These are phyloP conservation scores for Ascochyta rabiei DNA, from an alignment of 2,329 filamentous ascomycete genomes.

Conservation along the genomic window DNA sequence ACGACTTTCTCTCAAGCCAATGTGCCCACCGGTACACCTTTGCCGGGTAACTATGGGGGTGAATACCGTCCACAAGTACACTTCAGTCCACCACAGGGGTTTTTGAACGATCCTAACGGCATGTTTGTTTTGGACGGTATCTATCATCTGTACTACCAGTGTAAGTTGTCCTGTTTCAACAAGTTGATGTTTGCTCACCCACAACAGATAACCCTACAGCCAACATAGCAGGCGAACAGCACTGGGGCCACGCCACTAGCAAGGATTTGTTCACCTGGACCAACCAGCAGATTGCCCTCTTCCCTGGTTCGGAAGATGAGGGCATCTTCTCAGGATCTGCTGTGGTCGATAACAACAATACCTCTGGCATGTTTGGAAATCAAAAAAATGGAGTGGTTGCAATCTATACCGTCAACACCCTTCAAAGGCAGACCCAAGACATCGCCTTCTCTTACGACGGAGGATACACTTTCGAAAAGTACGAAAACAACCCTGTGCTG, in stretches of 20 bases:
- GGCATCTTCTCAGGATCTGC: conserved; percentile 62
- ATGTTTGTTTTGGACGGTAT: conserved; percentile 62
- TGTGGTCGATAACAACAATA: conserved; percentile 68
- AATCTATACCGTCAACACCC: conserved; percentile 58
- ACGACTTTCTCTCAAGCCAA: conserved; percentile 33
- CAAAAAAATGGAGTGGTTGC: conserved; percentile 68
- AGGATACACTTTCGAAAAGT: conserved; percentile 67
- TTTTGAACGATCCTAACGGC: conserved; percentile 68
- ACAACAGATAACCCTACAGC: conserved; percentile 57
- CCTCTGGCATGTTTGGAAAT: conserved; percentile 67
- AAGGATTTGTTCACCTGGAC: conserved; percentile 68
- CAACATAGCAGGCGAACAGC: conserved; percentile 62
- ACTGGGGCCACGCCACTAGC: conserved; percentile 71
- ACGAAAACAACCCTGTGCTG: conserved; percentile 66
- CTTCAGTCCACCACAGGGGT: conserved; percentile 58
- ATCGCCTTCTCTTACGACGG: conserved; percentile 68
- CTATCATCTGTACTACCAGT: conserved; percentile 72
- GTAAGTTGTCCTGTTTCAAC: conserved; percentile 30
- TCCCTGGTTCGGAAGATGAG: conserved; percentile 61
- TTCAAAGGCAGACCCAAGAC: conserved; percentile 60
- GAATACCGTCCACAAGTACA: conserved; percentile 60
- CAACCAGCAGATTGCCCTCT: conserved; percentile 68
- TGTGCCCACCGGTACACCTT: conserved; percentile 41
- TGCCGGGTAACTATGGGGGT: conserved; percentile 51
- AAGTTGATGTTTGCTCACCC: background rate